Percentiles rank a stretch among this genome's conserved stretches.
Evolutionary conservation across 768 basidiomycete species (phyloP).

Genomic region (Terana coerulea): DNA sequence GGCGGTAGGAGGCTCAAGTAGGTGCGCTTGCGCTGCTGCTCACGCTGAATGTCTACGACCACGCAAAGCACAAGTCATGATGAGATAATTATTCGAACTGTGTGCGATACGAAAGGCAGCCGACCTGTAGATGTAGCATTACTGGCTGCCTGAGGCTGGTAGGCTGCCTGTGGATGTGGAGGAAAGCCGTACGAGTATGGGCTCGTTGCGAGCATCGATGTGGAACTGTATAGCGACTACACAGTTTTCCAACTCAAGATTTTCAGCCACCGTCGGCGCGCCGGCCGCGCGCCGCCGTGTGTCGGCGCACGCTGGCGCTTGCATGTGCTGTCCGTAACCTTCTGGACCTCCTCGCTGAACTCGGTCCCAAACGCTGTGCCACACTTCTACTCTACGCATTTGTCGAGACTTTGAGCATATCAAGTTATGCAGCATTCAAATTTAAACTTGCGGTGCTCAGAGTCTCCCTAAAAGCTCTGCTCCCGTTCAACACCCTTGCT

Average conservation of each 20-base stretch:
- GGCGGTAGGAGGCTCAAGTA: constrained; percentile 67
- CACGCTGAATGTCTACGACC: constrained; percentile 45
- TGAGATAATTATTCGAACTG: background rate
- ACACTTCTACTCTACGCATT: background rate
- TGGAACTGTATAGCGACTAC: constrained; percentile 29
- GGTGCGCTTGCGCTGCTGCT: constrained; percentile 29
- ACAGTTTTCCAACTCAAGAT: constrained; percentile 28
- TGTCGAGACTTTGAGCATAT: too few relatives aligned
- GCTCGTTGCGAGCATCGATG: constrained; percentile 20
- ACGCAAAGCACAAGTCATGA: constrained; percentile 13
- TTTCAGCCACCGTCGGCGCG: constrained; percentile 30
- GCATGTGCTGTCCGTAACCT: background rate
- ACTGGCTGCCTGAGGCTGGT: background rate
- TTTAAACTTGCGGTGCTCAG: too few relatives aligned
- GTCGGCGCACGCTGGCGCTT: background rate
- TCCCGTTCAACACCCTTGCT: too few relatives aligned
- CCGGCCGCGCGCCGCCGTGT: background rate
- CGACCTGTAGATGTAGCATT: constrained; percentile 11
- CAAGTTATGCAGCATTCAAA: too few relatives aligned
- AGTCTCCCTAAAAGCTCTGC: too few relatives aligned
- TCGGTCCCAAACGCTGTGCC: background rate
- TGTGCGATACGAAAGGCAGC: background rate
- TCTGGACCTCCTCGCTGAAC: background rate
- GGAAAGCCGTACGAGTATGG: constrained; percentile 12
- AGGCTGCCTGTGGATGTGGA: background rate